A percentile compares a stretch with the other conserved stretches of the same genome.
Conservation (phyloP, 257 asterid species). For the Sherardia arvensis region DNA sequence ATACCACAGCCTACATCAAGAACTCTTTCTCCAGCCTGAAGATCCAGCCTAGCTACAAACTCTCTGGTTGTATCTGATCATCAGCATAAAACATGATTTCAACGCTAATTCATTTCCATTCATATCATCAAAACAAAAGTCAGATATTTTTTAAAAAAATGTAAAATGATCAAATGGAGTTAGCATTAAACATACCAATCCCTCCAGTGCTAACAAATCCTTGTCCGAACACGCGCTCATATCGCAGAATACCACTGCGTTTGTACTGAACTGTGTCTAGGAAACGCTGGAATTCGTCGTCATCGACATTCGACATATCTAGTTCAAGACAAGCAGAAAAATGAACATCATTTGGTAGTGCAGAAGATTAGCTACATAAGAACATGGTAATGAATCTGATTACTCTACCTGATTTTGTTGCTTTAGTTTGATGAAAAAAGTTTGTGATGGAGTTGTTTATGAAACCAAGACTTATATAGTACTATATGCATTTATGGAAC, state of each 20-base stretch:
- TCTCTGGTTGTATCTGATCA: slow-evolving; percentile 73
- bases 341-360: neutral
- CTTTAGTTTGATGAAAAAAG: slow-evolving; percentile 8
- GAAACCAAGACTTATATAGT: too few relatives aligned
- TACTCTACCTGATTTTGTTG: slow-evolving; percentile 73
- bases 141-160: neutral
- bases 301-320: slow-evolving; percentile 94
- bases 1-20: slow-evolving; percentile 99
- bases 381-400: neutral
- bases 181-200: slow-evolving; percentile 36
- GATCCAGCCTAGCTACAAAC: slow-evolving; percentile 69
- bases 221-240: slow-evolving; percentile 86
- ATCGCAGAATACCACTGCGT: slow-evolving; percentile 76
- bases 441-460: neutral
- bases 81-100: neutral
- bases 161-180: neutral
- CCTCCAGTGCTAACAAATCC: slow-evolving; percentile 99
- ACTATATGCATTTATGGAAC: too few relatives aligned
- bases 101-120: too few relatives aligned
- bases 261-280: slow-evolving; percentile 89
- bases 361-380: neutral
- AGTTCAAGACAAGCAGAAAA: slow-evolving; percentile 15
- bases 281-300: slow-evolving; percentile 87
- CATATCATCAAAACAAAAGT: neutral
- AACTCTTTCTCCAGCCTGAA: slow-evolving; percentile 81